Evolutionary conservation across 1,284 basidiomycete genomes (phyloP), one percentile per base, ranked within the genome.

Genomic region (Pseudozyma hubeiensis): DNA sequence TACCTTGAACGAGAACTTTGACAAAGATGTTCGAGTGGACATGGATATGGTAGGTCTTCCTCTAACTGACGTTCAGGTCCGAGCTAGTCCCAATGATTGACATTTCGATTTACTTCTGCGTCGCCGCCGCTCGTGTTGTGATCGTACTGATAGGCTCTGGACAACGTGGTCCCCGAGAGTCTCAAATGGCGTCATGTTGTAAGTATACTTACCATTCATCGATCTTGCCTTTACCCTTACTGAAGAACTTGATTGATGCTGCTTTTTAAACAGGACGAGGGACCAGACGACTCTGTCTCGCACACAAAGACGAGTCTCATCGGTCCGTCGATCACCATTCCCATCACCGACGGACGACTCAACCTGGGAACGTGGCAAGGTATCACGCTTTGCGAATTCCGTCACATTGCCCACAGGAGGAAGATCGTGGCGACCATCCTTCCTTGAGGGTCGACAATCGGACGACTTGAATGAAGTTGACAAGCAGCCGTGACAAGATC

Each of bases 341-440:
- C 94, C 5, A 93, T 97, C 78, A 92, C 92, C 1, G 88, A 92
- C 64, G 93, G 91, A 3, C 87, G 88, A 48, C 86, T 96, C 68
- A 93, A 92, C 75, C 86, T 95, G 41, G 94, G 93, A 5, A 95
- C 92, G 17, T 97, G 93, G 94, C 94, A 96, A 88, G 93, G 91
- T 88, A 46, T 71, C 39, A 93, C 93, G 80, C 87, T 94, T 48
- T 90, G 90, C 6, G 93, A 94, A 83, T 93, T 93, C 83, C 87
- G 92, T 66, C 88, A 90, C 70, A 76, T 86, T 51, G 84, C 90
- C 8, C 92, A 93, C 82, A 86, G 88, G 14, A 87, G 92, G 61
- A 87, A 86, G 37, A 85, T 94, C 49, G 91, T 93, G 31, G 92
- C 92, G n/a, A 94, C 93, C 4, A 90, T 94, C 60, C 77, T 93